Conservation (phyloP, 1,139 yeast species). For the Sugiyamaella sp. region DNA sequence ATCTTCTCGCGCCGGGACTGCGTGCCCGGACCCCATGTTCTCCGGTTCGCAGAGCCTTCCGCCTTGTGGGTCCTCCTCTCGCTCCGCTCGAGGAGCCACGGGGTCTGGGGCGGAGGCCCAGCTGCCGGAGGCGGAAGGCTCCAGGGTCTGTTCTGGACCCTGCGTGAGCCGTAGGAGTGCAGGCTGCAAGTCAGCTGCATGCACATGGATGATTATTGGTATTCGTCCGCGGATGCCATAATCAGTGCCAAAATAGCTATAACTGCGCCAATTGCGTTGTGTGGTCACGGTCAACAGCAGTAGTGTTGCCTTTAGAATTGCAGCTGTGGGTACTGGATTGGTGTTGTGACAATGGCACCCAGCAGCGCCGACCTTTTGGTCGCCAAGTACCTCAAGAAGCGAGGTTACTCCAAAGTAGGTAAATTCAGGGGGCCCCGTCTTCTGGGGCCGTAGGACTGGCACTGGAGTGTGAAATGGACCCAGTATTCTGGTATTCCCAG, state of each 20-base stretch:
- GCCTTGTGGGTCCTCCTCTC: too few relatives aligned
- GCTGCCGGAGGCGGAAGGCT: slow-evolving; percentile 1
- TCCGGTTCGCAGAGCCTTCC: too few relatives aligned
- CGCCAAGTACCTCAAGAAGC: slow-evolving; percentile 22
- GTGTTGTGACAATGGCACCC: background rate
- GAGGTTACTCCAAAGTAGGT: slow-evolving; percentile 20
- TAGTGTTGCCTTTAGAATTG: background rate
- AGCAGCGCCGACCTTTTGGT: slow-evolving; percentile 9
- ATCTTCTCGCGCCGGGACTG: too few relatives aligned
- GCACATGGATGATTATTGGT: background rate
- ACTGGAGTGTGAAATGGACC: too few relatives aligned
- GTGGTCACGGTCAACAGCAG: background rate
- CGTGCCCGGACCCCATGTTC: too few relatives aligned
- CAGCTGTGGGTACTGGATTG: too few relatives aligned
- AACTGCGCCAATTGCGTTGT: too few relatives aligned
- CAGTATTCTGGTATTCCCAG: too few relatives aligned
- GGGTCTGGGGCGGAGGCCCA: slow-evolving; percentile 2
- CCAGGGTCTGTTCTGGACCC: too few relatives aligned
- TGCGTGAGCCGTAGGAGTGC: too few relatives aligned
- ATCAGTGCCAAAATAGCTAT: too few relatives aligned
- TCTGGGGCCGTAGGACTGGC: background rate
- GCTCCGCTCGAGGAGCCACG: background rate
- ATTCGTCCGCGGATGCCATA: background rate
- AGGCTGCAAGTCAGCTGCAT: too few relatives aligned
- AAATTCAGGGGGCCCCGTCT: background rate